Evolutionary conservation across 2,329 filamentous ascomycete genomes (phyloP), one percentile per base, ranked within the genome.

Genomic region (Polytolypa hystricis): DNA sequence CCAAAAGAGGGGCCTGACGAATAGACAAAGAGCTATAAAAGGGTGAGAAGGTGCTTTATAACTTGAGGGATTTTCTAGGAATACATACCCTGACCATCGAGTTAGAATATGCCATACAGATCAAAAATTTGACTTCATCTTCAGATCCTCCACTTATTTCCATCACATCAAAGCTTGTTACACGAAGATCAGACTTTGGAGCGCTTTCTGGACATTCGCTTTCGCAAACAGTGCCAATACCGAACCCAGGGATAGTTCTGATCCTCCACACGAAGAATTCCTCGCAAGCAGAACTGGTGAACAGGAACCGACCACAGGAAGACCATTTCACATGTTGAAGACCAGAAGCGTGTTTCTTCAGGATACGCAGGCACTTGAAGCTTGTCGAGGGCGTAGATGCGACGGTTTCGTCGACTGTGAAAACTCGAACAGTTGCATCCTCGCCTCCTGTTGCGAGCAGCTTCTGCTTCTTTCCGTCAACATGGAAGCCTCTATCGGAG

Each of bases 231-330:
- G 72, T 61, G 0, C 74, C 71, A 7, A 75, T 48, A 3, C 62
- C 65, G 38, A 73, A 60, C 2, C 67, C 64, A 17, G 76, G 66
- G 5, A 82, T 55, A 8, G 53, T 51, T 31, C 65, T 66, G 21
- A 89, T 57, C 27, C 74, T 71, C 89, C 91, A 98, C 8, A 87
- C 71, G 48, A 80, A 89, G 44, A 96, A 81, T 57, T 98, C 89
- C 55, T 95, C 89, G 42, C 77, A 79, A 0, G 87, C 91, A 4
- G 76, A 85, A 49, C 84, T 87, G 45, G 84, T 94, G 54, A 96
- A 82, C 2, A 98, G 71, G 47, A 80, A 81, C 1, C 66, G 57
- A 2, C 79, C 73, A 31, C 74, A 70, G 0, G 57, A 54, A 2
- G 81, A 76, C 84, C 85, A 96, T 41, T 71, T 71, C 1, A 94